Percentiles rank a stretch among this genome's conserved stretches.
phyloP scores from a whole-genome alignment of 108 stramenopile genomes.

The Nitzschia sp. region DNA sequence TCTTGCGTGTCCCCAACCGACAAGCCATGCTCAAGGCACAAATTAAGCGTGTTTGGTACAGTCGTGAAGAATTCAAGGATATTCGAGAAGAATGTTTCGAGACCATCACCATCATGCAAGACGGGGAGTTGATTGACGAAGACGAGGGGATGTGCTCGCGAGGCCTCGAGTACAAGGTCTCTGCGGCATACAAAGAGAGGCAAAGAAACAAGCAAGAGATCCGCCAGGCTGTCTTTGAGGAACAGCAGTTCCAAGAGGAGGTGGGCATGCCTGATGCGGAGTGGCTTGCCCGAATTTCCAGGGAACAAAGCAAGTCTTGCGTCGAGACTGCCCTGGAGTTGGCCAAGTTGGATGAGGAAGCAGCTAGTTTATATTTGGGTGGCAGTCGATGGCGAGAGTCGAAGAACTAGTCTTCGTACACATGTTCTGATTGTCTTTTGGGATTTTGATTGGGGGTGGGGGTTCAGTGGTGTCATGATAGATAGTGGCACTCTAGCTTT shows the following conservation, averaged over 20 bases:
- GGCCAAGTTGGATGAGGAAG: slow-evolving; percentile 9
- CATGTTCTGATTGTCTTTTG: too few relatives aligned
- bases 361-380: slow-evolving; percentile 2
- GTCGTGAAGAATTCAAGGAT: slow-evolving; percentile 18
- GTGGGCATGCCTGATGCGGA: slow-evolving; percentile 14
- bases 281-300: slow-evolving; percentile 21
- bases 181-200: slow-evolving; percentile 6
- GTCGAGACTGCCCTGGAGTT: slow-evolving; percentile 7
- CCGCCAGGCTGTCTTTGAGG: slow-evolving; percentile 20
- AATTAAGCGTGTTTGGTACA: slow-evolving; percentile 22
- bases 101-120: slow-evolving; percentile 20
- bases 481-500: too few relatives aligned
- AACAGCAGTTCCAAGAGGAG: slow-evolving; percentile 21
- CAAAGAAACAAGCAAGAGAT: slow-evolving; percentile 19
- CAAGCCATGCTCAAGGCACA: slow-evolving; percentile 7
- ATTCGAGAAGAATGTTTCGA: slow-evolving; percentile 28
- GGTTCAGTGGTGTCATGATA: too few relatives aligned
- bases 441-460: too few relatives aligned
- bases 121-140: slow-evolving; percentile 7
- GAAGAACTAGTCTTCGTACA: too few relatives aligned
- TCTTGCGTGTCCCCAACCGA: slow-evolving; percentile 16
- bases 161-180: slow-evolving; percentile 23
- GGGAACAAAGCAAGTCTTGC: slow-evolving; percentile 19
- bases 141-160: slow-evolving; percentile 15
- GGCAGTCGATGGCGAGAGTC: not conserved